Evolutionary conservation across 495 filamentous ascomycete species (phyloP).

Genomic region (Penicillium maclennaniae): DNA sequence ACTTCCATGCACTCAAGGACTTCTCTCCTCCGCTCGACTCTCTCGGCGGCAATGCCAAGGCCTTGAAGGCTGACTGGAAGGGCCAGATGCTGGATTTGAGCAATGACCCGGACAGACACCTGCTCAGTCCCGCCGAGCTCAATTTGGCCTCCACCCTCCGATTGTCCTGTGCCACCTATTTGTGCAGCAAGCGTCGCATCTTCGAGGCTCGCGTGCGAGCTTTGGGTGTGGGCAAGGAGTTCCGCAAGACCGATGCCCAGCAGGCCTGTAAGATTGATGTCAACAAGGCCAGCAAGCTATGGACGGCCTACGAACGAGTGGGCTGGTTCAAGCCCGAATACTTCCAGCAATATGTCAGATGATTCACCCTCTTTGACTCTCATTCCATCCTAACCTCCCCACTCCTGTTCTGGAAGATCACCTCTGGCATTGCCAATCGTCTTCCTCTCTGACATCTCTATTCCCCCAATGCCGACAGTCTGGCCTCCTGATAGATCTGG

Average conservation of each 20-base stretch:
- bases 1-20: constrained; percentile 75
- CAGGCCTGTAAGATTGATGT: constrained; percentile 98
- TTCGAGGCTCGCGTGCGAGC: constrained; percentile 73
- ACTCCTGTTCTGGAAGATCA: not conserved
- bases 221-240: constrained; percentile 71
- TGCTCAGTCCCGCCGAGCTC: constrained; percentile 78
- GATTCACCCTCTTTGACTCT: constrained; percentile 11
- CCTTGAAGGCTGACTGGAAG: constrained; percentile 85
- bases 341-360: constrained; percentile 51
- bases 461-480: not conserved
- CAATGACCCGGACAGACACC: constrained; percentile 69
- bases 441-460: not conserved
- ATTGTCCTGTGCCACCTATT: constrained; percentile 84
- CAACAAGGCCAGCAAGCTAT: constrained; percentile 96
- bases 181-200: constrained; percentile 93
- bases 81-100: constrained; percentile 74
- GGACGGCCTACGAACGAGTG: constrained; percentile 85
- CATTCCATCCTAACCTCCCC: not conserved
- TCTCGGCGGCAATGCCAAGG: constrained; percentile 59
- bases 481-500: not conserved
- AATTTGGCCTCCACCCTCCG: constrained; percentile 74
- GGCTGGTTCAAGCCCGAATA: constrained; percentile 74
- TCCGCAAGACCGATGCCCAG: constrained; percentile 96
- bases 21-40: constrained; percentile 69
- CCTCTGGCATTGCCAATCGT: not conserved